A percentile compares a stretch with the other conserved stretches of the same genome.
Evolutionary conservation across 768 basidiomycete genomes (phyloP).

Genomic region (Artomyces pyxidatus): DNA sequence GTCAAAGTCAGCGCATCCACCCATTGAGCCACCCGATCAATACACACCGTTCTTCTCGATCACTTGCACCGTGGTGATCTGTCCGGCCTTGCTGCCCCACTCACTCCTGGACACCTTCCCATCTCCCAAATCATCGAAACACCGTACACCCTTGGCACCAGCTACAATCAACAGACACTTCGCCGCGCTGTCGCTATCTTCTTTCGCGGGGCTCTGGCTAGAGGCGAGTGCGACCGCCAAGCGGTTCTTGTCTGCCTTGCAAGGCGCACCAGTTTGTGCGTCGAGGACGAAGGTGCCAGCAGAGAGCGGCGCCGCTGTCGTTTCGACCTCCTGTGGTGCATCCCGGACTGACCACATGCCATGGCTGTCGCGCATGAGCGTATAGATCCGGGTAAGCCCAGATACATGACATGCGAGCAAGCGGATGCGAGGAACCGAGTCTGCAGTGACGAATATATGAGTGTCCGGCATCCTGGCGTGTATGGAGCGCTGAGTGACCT

Average conservation of each 20-base stretch:
- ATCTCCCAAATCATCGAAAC: slow-evolving; percentile 51
- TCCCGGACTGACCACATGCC: slow-evolving; percentile 27
- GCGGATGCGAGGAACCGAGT: slow-evolving; percentile 40
- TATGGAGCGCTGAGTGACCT: slow-evolving; percentile 9
- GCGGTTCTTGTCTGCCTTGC: slow-evolving; percentile 35
- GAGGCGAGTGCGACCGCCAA: slow-evolving; percentile 29
- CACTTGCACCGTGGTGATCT: slow-evolving; percentile 42
- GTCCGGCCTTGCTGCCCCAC: slow-evolving; percentile 47
- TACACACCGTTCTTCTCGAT: slow-evolving; percentile 51
- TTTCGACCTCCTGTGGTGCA: slow-evolving; percentile 31
- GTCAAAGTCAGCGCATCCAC: not conserved
- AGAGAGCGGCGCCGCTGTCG: slow-evolving; percentile 36
- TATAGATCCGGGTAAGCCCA: slow-evolving; percentile 54
- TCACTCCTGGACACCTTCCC: slow-evolving; percentile 61
- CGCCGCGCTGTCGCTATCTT: slow-evolving; percentile 19
- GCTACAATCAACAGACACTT: slow-evolving; percentile 43
- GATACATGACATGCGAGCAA: slow-evolving; percentile 54
- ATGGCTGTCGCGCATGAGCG: slow-evolving; percentile 30
- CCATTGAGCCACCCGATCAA: not conserved
- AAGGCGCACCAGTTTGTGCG: slow-evolving; percentile 38
- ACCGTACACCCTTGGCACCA: slow-evolving; percentile 51
- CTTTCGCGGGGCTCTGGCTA: slow-evolving; percentile 4
- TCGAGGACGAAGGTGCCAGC: slow-evolving; percentile 48
- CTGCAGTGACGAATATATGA: slow-evolving; percentile 22
- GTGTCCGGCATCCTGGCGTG: too few species aligned